Conservation (phyloP, 768 basidiomycete species). For the Brasilioporus rufonigricans region DNA sequence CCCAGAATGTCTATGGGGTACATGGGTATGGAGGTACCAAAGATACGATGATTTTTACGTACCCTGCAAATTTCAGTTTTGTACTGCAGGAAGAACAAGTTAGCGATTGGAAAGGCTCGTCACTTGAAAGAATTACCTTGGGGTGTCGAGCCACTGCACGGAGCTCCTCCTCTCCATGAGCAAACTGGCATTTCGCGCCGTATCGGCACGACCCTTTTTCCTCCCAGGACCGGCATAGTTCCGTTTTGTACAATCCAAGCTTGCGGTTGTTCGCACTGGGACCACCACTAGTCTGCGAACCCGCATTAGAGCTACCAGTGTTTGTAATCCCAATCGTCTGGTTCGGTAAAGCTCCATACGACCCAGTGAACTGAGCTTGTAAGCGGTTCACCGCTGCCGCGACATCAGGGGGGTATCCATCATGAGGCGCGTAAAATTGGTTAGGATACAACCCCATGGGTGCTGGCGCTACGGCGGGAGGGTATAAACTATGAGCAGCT, state of each 20-base stretch:
- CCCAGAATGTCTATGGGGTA: slow-evolving; percentile 77
- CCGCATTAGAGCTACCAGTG: slow-evolving; percentile 32
- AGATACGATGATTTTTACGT: slow-evolving; percentile 22
- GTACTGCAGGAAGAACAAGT: slow-evolving; percentile 50
- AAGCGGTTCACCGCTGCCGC: slow-evolving; percentile 60
- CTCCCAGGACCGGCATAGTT: slow-evolving; percentile 89
- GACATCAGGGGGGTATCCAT: slow-evolving; percentile 54
- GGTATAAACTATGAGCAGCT: slow-evolving; percentile 53
- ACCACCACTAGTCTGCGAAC: slow-evolving; percentile 46
- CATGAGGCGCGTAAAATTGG: slow-evolving; percentile 66
- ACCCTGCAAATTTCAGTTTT: slow-evolving; percentile 94
- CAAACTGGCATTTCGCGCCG: slow-evolving; percentile 88
- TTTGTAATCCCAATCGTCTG: slow-evolving; percentile 46
- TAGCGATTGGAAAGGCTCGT: slow-evolving; percentile 6
- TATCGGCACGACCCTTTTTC: slow-evolving; percentile 88
- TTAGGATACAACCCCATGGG: slow-evolving; percentile 64
- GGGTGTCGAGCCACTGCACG: slow-evolving; percentile 84
- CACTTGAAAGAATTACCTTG: slow-evolving; percentile 52
- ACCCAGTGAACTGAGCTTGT: slow-evolving; percentile 52
- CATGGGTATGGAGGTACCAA: slow-evolving; percentile 8
- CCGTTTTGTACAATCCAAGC: slow-evolving; percentile 87
- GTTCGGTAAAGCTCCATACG: slow-evolving; percentile 49
- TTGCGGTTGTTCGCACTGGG: slow-evolving; percentile 93
- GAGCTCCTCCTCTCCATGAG: slow-evolving; percentile 88
- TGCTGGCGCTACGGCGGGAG: slow-evolving; percentile 40